Conservation (phyloP, 805 yeast genomes). For the Alloascoidea hylecoeti region DNA sequence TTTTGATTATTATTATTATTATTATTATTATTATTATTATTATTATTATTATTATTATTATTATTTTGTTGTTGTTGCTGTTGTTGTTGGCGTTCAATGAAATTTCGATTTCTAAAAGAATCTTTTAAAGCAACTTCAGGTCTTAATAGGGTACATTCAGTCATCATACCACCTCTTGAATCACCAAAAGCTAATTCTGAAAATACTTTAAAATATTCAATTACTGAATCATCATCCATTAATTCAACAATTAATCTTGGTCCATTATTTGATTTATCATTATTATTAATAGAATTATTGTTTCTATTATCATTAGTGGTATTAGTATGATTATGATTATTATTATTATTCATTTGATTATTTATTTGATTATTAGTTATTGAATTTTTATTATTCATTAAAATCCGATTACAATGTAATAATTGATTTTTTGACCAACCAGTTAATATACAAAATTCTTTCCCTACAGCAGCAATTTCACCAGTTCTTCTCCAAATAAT, state of each 20-base stretch:
- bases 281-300: too few species aligned
- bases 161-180: constrained; percentile 78
- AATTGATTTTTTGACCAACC: constrained; percentile 77
- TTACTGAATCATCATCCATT: constrained; percentile 76
- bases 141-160: constrained; percentile 67
- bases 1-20: constrained; percentile 8
- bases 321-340: too few species aligned
- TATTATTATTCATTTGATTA: too few species aligned
- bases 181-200: constrained; percentile 84
- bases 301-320: too few species aligned
- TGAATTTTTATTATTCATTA: too few species aligned
- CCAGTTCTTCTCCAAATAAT: constrained; percentile 94
- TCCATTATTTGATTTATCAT: too few species aligned
- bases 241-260: constrained; percentile 36
- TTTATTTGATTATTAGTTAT: too few species aligned
- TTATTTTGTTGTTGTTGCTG: too few species aligned
- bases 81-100: too few species aligned
- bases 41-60: constrained; percentile 14
- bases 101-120: constrained; percentile 8
- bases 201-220: constrained; percentile 79
- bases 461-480: constrained; percentile 90
- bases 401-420: too few species aligned
- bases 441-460: constrained; percentile 79
- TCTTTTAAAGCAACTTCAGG: constrained; percentile 19
- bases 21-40: not conserved